Percentiles rank a stretch among this genome's conserved stretches.
These are phyloP conservation scores for Striga asiatica DNA, from an alignment of 257 asterid species.

Conservation along the genomic window DNA sequence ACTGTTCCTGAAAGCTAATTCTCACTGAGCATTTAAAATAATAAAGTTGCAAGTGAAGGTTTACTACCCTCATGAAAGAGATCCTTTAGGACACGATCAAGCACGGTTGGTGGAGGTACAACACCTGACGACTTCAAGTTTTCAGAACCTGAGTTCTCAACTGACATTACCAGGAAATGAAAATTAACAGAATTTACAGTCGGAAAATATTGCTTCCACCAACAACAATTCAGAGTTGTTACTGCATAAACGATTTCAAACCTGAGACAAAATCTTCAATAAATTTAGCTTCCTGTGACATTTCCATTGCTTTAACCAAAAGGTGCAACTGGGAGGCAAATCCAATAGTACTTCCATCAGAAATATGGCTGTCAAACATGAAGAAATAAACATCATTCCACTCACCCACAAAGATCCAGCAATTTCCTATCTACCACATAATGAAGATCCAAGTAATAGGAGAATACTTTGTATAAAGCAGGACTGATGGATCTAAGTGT, in stretches of 20 bases:
- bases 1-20: not conserved
- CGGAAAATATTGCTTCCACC: constrained; percentile 3
- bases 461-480: not conserved
- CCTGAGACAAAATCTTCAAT: constrained; percentile 91
- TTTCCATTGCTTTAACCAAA: constrained; percentile 56
- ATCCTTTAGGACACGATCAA: constrained; percentile 88
- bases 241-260: constrained; percentile 18
- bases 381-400: constrained; percentile 12
- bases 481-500: not conserved
- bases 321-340: constrained; percentile 76
- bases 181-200: constrained; percentile 1
- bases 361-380: constrained; percentile 37
- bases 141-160: constrained; percentile 52
- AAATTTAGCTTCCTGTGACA: constrained; percentile 60
- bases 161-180: constrained; percentile 19
- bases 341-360: constrained; percentile 49
- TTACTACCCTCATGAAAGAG: constrained; percentile 63
- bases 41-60: constrained; percentile 4
- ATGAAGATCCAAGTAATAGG: not conserved
- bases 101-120: constrained; percentile 89
- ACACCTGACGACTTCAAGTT: constrained; percentile 59
- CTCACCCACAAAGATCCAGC: constrained; percentile 11
- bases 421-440: constrained; percentile 6
- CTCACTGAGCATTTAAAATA: constrained; percentile 10
- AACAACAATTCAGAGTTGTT: constrained; percentile 10